Percentiles rank a stretch among this genome's conserved stretches.
phyloP scores from a whole-genome alignment of 305 asterid species.

The Withania somnifera region DNA sequence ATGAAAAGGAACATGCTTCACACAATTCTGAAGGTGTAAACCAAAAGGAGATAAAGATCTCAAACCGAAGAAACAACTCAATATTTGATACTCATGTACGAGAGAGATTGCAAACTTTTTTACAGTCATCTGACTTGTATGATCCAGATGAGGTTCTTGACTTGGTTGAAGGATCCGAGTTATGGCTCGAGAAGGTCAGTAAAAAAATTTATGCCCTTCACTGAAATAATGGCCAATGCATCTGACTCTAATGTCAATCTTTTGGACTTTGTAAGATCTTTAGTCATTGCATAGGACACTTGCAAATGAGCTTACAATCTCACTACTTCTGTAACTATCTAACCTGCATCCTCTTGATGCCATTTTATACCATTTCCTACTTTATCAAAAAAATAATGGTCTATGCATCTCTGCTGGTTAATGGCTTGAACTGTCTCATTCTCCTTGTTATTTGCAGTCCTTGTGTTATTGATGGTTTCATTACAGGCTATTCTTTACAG shows the following conservation, averaged over 20 bases:
- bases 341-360: background rate
- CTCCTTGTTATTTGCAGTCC: constrained; percentile 6
- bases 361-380: background rate
- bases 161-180: constrained; percentile 79
- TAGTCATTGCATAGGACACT: background rate
- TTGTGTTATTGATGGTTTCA: constrained; percentile 8
- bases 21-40: constrained; percentile 22
- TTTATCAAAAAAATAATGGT: background rate
- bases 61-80: constrained; percentile 30
- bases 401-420: background rate
- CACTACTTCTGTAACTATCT: background rate
- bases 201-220: background rate
- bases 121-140: constrained; percentile 79
- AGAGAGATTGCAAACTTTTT: constrained; percentile 76
- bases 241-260: background rate
- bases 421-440: background rate
- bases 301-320: background rate
- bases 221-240: background rate
- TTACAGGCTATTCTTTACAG: constrained; percentile 91
- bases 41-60: constrained; percentile 22
- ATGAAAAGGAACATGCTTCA: constrained; percentile 35
- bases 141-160: constrained; percentile 85
- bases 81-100: constrained; percentile 68
- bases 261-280: background rate
- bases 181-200: constrained; percentile 91